Evolutionary conservation across 306 rosid genomes (phyloP), one percentile per base, ranked within the genome.

Genomic region (Cajanus cajan): DNA sequence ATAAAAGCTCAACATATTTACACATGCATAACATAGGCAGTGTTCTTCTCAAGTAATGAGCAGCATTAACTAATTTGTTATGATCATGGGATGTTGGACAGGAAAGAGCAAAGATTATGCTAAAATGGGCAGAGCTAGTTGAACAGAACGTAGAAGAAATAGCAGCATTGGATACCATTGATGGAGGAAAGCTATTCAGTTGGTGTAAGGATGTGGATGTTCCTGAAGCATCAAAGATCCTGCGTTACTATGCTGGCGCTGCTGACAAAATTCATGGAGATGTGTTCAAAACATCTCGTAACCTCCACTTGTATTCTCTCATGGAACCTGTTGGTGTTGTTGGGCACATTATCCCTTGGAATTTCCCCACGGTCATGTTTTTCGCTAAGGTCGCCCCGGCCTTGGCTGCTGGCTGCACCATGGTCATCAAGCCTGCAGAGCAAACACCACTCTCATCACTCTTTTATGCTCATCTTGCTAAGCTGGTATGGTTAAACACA

Each of bases 161-260:
- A 28, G 95, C 97, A 28, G 78, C 87, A 25, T 79, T 95, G 85
- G 98, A 95, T 13, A 79, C 92, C 15, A 77, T 94, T 63, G 97
- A 94, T 79, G 98, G 86, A 0, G 98, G 97, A 5, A 90, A 88
- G 71, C 45, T 86, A 80, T 88, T 82, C 24, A 24, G 73, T 45
- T 6, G 47, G 33, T 80, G 93, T n/a, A 92, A 90, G 77, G 64
- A 62, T 4, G 19, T 74, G 9, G 98, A 90, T 45, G 74, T 94
- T 70, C 98, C 98, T 1, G 58, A 34, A 31, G 86, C 75, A 24
- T 80, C 82, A 6, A 68, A 80, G 2, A 36, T n/a, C 9, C 72
- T 94, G 4, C 90, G 93, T n/a, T 92, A 94, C 88, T 94, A 92
- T 64, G 98, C 95, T 0, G 97, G 98, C 0, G 95, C 98, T 11